Base-by-base conservation (phyloP, 352 stramenopile genomes). In the Phytophthora lateralis region DNA sequence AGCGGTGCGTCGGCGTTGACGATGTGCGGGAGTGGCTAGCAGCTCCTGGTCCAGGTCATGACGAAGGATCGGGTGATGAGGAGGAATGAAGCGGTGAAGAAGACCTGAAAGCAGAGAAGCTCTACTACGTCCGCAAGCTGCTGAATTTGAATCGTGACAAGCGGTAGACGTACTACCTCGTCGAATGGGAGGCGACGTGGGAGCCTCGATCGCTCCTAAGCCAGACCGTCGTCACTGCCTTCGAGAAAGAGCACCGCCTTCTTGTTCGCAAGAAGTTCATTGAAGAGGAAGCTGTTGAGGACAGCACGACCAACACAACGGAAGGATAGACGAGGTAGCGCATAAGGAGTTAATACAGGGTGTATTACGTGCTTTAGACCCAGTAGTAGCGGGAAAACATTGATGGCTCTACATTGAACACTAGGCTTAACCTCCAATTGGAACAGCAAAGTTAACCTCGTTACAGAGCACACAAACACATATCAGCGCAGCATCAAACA, bases 241-340 rank as follows among this genome's bases (percentile, higher is more conserved):
- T 74, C 18, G 4, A 66, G 2, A 8, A 32, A 2, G 44, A 68
- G 41, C 48, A 29, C 11, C 62, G 55, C 17, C 35, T 55, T 0
- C 42, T 80, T 14, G 66, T 76, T 1, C 47, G 55, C 21, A 30
- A 30, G 10, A 54, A 20, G 0, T 76, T 51, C n/a, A 41, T 76
- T 26, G 54, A 72, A 10, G 51, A 69, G 35, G 63, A 76, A 50
- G 51, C 59, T 17, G 37, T 32, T 0, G 60, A 63, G 20, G 51
- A 61, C 32, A 63, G 66, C 49, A 21, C 32, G 26, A 73, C 62
- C 48, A 18, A 35, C 30, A 56, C 57, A n/a, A n/a, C n/a, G n/a
- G n/a, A n/a, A n/a, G n/a, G n/a, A n/a, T n/a, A n/a, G n/a, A n/a
- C n/a, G n/a, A n/a, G n/a, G n/a, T 5, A 43, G 60, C 49, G 21